phyloP scores from a whole-genome alignment of 768 basidiomycete species.

The Hirschioporus abietinus region DNA sequence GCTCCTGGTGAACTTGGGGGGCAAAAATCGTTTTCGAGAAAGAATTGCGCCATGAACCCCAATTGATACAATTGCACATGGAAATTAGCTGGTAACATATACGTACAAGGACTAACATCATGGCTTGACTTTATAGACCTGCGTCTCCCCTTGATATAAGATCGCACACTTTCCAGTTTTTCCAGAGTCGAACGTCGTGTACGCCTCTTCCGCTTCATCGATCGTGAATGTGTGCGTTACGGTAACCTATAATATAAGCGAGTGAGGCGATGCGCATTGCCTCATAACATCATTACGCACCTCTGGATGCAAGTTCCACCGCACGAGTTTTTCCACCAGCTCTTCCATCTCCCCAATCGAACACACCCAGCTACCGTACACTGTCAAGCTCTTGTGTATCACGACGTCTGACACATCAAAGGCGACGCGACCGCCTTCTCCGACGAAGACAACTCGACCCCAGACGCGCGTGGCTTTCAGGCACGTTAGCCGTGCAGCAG shows the following conservation, averaged over 20 bases:
- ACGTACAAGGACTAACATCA: neutral
- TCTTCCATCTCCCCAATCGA: conserved; percentile 7
- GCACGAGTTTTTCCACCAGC: conserved; percentile 6
- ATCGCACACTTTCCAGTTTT: conserved; percentile 7
- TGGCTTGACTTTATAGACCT: conserved; percentile 1
- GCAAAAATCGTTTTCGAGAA: too few species aligned
- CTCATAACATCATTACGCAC: neutral
- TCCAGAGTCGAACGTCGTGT: conserved; percentile 2
- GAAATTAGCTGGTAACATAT: too few species aligned
- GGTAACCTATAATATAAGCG: neutral
- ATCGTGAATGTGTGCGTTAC: conserved; percentile 5
- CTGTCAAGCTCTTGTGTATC: conserved; percentile 6
- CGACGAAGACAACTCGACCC: conserved; percentile 7
- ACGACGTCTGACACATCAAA: conserved; percentile 3
- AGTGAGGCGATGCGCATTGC: neutral
- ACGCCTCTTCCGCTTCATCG: conserved; percentile 2
- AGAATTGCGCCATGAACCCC: too few species aligned
- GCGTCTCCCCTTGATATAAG: conserved; percentile 2
- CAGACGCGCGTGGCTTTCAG: conserved; percentile 2
- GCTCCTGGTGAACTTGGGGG: too few species aligned
- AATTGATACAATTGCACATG: too few species aligned
- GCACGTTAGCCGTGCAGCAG: conserved; percentile 2
- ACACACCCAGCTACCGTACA: conserved; percentile 7
- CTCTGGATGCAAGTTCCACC: conserved; percentile 5
- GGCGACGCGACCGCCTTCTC: conserved; percentile 2